Base-by-base conservation (phyloP, 305 asterid species). In the Ruellia speciosa region DNA sequence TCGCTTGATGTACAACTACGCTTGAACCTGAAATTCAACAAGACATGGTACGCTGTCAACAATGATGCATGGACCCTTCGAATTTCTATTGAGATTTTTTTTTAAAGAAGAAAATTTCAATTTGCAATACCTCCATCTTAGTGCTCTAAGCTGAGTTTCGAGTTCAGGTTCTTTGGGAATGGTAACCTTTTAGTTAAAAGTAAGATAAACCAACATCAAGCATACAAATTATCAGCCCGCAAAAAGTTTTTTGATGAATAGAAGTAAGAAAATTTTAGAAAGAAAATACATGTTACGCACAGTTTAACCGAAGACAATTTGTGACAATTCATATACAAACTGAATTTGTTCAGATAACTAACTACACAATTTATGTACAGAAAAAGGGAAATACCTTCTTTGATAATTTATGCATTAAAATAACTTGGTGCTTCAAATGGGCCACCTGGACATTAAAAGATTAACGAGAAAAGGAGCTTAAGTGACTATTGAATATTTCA, bases 131-230 rank as follows among this genome's bases (percentile, higher is more conserved):
- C 87, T 72, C 55, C 82, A 80, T 14, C 76, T 67, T 64, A 77
- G 82, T 65, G 98, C 96, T 75, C 96, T 82, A 15, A 76, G 79
- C 64, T 35, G 65, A 18, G 95, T 85, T 66, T 75, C 94, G 71
- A 85, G 69, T 65, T 74, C 87, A 0, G 93, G 95, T 69, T 84
- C 93, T 79, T 70, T 83, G 20, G 98, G 93, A 67, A 82, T 60
- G 18, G 94, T 88, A 49, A 75, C 80, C 87, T 83, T 83, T 35
- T 46, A 59, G 19, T 67, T 19, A 59, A 64, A 51, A 70, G 51
- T 6, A 15, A 57, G 20, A 51, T 2, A 64, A 20, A 60, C 18
- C 60, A 61, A 52, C 66, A 64, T 67, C 60, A 40, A 35, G 61
- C 20, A 63, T 52, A n/a, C 18, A 35, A 19, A 10, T 7, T 10